Evolutionary conservation across 768 basidiomycete genomes (phyloP), one percentile per base, ranked within the genome.

Genomic region (Porphyrellus cyaneotinctus): DNA sequence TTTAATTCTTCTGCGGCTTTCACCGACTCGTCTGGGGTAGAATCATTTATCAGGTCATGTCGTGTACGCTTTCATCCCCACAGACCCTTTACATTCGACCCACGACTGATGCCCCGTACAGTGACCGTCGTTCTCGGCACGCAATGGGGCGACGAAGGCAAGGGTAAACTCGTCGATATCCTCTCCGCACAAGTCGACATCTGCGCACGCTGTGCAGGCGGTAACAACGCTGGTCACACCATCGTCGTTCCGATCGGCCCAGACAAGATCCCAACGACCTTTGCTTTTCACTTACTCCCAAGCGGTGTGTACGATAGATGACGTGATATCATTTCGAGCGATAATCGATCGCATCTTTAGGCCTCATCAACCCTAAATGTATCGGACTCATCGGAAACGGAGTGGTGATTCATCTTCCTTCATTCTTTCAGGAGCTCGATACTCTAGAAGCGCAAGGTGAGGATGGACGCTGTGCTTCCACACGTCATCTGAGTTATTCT

Each of bases 181-280:
- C 80, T 99, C 58, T 82, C 94, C 35, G 90, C 88, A 14, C 82
- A 95, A 38, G 78, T 82, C 53, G 97, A 99, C 70, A 69, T 98
- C 67, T 98, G 95, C 64, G 95, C 94, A 18, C 82, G 97, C 43
- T 97, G 93, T 68, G 97, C 97, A 13, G 97, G 97, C 14, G 97
- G 97, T 12, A 98, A 97, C 75, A 99, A 99, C 68, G 97, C 97
- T 22, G 97, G 97, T 2, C 97, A 99, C 73, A 98, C 97, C 22
- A 97, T 99, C 69, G 87, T 99, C 58, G 91, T 84, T 6, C 85
- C 87, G 6, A 69, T 81, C 23, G 80, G 82, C 12, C 79, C 84
- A 42, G 81, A 90, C 54, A 80, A 81, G 41, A 75, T 82, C 52
- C 82, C 84, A 72, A 94, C 81, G 59, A 93, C 85, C 2, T 97